A percentile compares a stretch with the other conserved stretches of the same genome.
Conservation (phyloP, 108 stramenopile species). For the Skeletonema marinoi region DNA sequence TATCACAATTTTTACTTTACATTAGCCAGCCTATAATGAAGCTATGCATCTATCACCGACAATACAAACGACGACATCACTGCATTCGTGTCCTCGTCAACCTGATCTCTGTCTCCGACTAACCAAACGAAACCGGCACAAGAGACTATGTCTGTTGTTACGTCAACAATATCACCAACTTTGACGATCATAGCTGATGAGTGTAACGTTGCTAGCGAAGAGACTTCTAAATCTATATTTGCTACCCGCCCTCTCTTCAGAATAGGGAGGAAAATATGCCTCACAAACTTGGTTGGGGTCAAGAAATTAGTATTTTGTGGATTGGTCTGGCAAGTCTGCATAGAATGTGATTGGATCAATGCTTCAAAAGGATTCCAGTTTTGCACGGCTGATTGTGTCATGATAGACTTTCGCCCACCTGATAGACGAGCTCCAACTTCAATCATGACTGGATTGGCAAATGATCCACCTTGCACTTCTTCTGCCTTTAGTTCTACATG, state of each 20-base stretch:
- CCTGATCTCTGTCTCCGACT: slow-evolving; percentile 15
- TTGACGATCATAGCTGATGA: slow-evolving; percentile 13
- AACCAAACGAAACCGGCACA: slow-evolving; percentile 45
- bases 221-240: slow-evolving; percentile 2
- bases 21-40: not conserved
- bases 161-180: slow-evolving; percentile 27
- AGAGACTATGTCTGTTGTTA: slow-evolving; percentile 25
- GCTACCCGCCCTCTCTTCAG: slow-evolving; percentile 26
- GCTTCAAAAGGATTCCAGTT: slow-evolving; percentile 34
- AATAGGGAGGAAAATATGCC: slow-evolving; percentile 30
- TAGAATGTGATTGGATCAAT: slow-evolving; percentile 37
- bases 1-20: not conserved
- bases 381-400: slow-evolving; percentile 22
- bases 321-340: not conserved
- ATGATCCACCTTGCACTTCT: not conserved
- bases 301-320: not conserved
- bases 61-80: slow-evolving; percentile 10
- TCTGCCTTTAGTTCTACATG: slow-evolving; percentile 43
- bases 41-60: not conserved
- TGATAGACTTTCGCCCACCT: slow-evolving; percentile 47
- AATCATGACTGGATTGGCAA: slow-evolving; percentile 33
- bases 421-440: slow-evolving; percentile 48
- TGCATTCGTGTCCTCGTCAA: slow-evolving; percentile 19
- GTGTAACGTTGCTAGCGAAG: slow-evolving; percentile 20
- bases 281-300: slow-evolving; percentile 17